phyloP scores from a whole-genome alignment of 2,329 filamentous ascomycete genomes.

The Paecilomyces dactylethromorphus region DNA sequence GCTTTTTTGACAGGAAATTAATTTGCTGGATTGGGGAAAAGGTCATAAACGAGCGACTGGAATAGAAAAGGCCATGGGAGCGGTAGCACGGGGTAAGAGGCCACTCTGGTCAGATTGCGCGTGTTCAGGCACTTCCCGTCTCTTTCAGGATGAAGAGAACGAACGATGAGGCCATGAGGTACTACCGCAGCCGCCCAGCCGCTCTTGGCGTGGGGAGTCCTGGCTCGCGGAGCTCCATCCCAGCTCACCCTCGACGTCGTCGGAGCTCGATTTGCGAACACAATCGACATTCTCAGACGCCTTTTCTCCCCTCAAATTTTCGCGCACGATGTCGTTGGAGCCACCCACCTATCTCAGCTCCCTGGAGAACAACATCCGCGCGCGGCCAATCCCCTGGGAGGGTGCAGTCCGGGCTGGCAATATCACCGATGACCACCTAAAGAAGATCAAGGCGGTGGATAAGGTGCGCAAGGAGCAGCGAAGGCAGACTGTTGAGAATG shows the following conservation, averaged over 20 bases:
- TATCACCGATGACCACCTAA: slow-evolving; percentile 87
- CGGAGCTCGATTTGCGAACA: background rate
- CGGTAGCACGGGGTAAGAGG: background rate
- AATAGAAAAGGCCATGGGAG: background rate
- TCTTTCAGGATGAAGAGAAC: background rate
- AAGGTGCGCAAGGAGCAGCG: slow-evolving; percentile 91
- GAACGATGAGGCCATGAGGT: background rate
- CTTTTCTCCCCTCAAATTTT: background rate
- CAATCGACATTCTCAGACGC: background rate
- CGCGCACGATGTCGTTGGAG: slow-evolving; percentile 71
- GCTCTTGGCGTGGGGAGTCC: background rate
- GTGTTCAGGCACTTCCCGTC: background rate
- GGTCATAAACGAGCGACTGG: background rate
- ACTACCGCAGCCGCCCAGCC: background rate
- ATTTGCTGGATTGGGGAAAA: background rate
- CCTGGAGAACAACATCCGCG: slow-evolving; percentile 94
- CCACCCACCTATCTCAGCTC: slow-evolving; percentile 81
- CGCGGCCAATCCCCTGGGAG: slow-evolving; percentile 95
- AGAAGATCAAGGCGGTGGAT: slow-evolving; percentile 93
- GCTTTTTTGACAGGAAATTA: background rate
- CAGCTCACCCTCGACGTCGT: slow-evolving; percentile 1
- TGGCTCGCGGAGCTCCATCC: background rate
- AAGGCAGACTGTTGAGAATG: slow-evolving; percentile 70
- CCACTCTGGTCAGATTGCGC: background rate
- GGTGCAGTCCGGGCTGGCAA: slow-evolving; percentile 88